Conservation (phyloP, 805 yeast genomes). For the Sporopachydermia lactativora region DNA sequence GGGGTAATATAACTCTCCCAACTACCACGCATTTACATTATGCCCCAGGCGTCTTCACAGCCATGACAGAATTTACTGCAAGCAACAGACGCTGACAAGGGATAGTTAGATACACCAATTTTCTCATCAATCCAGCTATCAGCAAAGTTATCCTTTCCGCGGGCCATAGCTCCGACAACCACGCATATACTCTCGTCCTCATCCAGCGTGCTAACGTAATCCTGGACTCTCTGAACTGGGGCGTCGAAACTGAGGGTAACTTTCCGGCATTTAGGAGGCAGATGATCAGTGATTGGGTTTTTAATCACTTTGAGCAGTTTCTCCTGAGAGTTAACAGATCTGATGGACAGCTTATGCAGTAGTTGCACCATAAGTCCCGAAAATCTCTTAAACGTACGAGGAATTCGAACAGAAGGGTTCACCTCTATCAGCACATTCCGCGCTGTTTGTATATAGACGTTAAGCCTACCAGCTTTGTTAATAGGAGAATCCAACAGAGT, state of each 20-base stretch:
- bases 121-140: slow-evolving; percentile 96
- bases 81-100: slow-evolving; percentile 94
- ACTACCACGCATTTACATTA: slow-evolving; percentile 22
- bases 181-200: slow-evolving; percentile 92
- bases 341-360: slow-evolving; percentile 79
- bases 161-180: slow-evolving; percentile 98
- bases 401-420: slow-evolving; percentile 92
- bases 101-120: slow-evolving; percentile 89
- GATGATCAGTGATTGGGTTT: slow-evolving; percentile 92
- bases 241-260: slow-evolving; percentile 90
- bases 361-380: slow-evolving; percentile 97
- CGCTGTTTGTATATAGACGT: slow-evolving; percentile 93
- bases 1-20: too few species aligned
- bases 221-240: slow-evolving; percentile 74
- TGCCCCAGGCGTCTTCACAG: slow-evolving; percentile 96
- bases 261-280: slow-evolving; percentile 92
- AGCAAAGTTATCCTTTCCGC: slow-evolving; percentile 95
- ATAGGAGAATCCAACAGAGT: slow-evolving; percentile 95
- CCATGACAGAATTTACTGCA: slow-evolving; percentile 98
- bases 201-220: slow-evolving; percentile 66
- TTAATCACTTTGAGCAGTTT: slow-evolving; percentile 86
- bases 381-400: slow-evolving; percentile 95
- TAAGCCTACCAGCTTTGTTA: slow-evolving; percentile 92
- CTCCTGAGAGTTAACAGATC: slow-evolving; percentile 92
- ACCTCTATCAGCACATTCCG: slow-evolving; percentile 91